These are phyloP conservation scores for Eucalyptus regnans DNA, from an alignment of 345 rosid species.

Conservation along the genomic window DNA sequence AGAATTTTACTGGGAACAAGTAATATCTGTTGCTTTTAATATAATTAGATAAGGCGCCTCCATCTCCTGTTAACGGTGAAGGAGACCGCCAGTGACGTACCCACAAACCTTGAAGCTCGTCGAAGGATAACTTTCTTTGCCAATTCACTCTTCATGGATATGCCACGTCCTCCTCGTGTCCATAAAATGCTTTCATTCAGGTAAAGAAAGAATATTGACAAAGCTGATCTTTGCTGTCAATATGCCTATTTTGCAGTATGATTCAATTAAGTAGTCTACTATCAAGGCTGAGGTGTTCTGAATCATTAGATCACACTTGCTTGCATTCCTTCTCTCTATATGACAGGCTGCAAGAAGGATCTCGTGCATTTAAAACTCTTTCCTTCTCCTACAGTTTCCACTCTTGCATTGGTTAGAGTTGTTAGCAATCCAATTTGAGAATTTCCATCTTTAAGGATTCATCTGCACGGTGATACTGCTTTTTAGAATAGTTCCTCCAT, in stretches of 20 bases:
- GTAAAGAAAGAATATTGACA: slow-evolving; percentile 2
- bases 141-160: slow-evolving; percentile 93
- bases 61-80: slow-evolving; percentile 85
- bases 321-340: not conserved
- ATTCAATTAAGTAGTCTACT: not conserved
- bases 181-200: slow-evolving; percentile 96
- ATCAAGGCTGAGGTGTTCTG: not conserved
- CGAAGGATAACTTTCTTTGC: slow-evolving; percentile 91
- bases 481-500: not conserved
- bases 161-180: slow-evolving; percentile 92
- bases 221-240: not conserved
- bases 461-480: not conserved
- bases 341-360: not conserved
- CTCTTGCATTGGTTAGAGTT: not conserved
- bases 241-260: not conserved
- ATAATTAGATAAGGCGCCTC: slow-evolving; percentile 70
- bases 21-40: not conserved
- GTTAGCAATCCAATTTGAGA: not conserved
- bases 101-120: slow-evolving; percentile 93
- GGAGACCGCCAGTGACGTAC: slow-evolving; percentile 86
- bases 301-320: not conserved
- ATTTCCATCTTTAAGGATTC: not conserved
- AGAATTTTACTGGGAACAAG: not conserved
- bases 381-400: not conserved
- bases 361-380: not conserved